A percentile compares a stretch with the other conserved stretches of the same genome.
Evolutionary conservation across 2,329 filamentous ascomycete species (phyloP).

Genomic region (Aspergillus japonicus): DNA sequence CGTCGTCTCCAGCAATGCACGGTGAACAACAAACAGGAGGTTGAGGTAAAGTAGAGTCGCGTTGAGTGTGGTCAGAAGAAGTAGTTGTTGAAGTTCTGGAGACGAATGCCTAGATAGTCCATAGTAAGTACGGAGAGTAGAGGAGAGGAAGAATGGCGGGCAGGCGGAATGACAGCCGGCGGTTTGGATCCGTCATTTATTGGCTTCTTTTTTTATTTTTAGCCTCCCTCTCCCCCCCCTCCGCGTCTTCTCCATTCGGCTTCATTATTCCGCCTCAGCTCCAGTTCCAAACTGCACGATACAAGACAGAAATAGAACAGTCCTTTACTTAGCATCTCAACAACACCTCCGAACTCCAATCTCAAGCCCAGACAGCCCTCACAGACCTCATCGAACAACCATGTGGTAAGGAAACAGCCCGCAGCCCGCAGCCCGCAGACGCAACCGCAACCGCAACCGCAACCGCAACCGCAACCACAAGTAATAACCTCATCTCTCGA

Average conservation of each 20-base stretch:
- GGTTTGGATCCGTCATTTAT: background rate
- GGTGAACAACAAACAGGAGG: background rate
- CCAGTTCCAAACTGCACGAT: background rate
- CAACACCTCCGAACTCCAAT: too few relatives aligned
- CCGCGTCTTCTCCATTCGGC: conserved; percentile 1
- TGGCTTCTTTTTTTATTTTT: conserved; percentile 16
- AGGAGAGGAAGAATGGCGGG: too few relatives aligned
- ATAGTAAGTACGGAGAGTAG: too few relatives aligned
- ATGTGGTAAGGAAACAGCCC: conserved; percentile 28
- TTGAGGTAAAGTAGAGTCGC: background rate
- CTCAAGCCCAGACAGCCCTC: background rate
- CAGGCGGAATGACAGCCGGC: background rate
- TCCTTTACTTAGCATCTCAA: too few relatives aligned
- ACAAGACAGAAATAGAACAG: background rate
- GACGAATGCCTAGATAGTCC: background rate
- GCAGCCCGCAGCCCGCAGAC: background rate
- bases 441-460: background rate
- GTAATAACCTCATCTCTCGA: background rate
- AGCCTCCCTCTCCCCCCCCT: conserved; percentile 18
- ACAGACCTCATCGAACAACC: background rate
- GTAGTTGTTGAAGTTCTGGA: background rate
- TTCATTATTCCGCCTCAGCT: background rate
- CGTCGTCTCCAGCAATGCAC: too few relatives aligned
- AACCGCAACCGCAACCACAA: background rate
- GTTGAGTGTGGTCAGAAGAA: background rate